Evolutionary conservation across 441 rosid species (phyloP).

Genomic region (Brassica hybrid): DNA sequence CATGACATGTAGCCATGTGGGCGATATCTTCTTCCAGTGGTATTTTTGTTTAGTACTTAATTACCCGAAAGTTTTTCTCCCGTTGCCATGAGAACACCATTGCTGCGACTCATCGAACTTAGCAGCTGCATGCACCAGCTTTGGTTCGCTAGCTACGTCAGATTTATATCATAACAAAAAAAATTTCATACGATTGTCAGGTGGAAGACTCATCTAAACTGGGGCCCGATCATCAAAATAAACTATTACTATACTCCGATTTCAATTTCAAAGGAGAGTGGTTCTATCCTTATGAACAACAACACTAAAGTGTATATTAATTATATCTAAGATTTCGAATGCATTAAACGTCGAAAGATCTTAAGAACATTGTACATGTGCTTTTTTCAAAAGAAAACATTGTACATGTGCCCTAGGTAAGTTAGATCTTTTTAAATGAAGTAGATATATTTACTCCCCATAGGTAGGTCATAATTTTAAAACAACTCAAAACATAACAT

Average conservation of each 20-base stretch:
- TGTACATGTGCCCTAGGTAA: background rate
- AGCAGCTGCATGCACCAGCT: conserved; percentile 8
- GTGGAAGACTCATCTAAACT: background rate
- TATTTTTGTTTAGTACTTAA: background rate
- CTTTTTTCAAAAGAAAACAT: too few species aligned
- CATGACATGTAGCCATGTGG: too few species aligned
- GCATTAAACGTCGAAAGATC: background rate
- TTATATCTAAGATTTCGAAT: too few species aligned
- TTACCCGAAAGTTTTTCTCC: too few species aligned
- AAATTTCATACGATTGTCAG: background rate
- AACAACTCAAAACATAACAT: background rate
- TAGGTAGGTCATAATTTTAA: background rate
- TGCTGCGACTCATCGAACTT: background rate
- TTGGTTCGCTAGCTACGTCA: conserved; percentile 1
- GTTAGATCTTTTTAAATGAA: background rate
- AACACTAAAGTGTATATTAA: background rate
- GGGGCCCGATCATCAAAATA: background rate
- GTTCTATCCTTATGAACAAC: background rate
- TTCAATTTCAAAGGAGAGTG: background rate
- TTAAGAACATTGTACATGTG: background rate
- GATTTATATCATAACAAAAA: background rate
- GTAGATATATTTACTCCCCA: background rate
- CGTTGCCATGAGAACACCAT: background rate
- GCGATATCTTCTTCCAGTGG: background rate
- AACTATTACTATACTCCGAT: background rate